Percentiles rank a stretch among this genome's conserved stretches.
Evolutionary conservation across 495 filamentous ascomycete species (phyloP).

Genomic region (Neurospora terricola): DNA sequence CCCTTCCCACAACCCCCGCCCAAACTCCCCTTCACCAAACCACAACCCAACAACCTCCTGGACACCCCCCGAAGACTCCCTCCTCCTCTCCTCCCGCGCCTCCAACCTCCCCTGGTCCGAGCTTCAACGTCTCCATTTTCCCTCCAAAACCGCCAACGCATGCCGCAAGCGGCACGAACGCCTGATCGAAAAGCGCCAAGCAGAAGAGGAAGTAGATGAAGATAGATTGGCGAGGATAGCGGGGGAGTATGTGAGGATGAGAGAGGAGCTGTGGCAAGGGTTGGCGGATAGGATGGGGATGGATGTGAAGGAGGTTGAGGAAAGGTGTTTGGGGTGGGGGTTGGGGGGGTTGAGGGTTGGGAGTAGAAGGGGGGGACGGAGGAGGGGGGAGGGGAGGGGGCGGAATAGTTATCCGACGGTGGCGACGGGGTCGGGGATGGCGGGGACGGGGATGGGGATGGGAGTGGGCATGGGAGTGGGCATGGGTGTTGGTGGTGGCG

Average conservation of each 20-base stretch:
- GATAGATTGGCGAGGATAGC: constrained; percentile 53
- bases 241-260: constrained; percentile 54
- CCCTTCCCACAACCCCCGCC: neutral
- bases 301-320: constrained; percentile 60
- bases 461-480: neutral
- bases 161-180: constrained; percentile 73
- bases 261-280: constrained; percentile 59
- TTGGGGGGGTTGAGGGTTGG: neutral
- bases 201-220: constrained; percentile 54
- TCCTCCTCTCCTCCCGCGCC: neutral
- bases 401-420: constrained; percentile 37
- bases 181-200: constrained; percentile 50
- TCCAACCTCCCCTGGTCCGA: constrained; percentile 42
- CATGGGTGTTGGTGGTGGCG: no score
- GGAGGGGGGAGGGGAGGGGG: constrained; percentile 34
- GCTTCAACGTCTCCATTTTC: constrained; percentile 58
- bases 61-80: neutral
- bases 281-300: constrained; percentile 53
- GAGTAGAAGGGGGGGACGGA: neutral
- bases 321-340: constrained; percentile 36
- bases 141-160: constrained; percentile 62
- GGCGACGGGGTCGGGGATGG: constrained; percentile 22
- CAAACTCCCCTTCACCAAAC: neutral
- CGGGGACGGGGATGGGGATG: neutral
- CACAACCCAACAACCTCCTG: neutral